Percentiles rank a stretch among this genome's conserved stretches.
Conservation (phyloP, 2,329 filamentous ascomycete species). For the Talaromyces sp. region DNA sequence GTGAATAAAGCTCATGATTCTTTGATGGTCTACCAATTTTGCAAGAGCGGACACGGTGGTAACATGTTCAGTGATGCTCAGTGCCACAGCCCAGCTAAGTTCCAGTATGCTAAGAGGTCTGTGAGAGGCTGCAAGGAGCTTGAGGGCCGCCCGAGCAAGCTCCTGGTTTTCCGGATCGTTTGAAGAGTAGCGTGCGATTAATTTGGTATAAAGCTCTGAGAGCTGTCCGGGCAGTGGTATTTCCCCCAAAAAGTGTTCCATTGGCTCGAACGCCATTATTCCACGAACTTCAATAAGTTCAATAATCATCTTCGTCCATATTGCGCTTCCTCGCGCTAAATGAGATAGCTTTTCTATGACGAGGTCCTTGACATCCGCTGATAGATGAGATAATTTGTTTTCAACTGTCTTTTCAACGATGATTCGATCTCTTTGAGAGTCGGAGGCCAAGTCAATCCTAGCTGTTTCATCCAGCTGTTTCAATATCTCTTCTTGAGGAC, state of each 20-base stretch:
- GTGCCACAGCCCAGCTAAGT: neutral
- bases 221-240: conserved; percentile 12
- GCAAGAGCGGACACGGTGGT: conserved; percentile 18
- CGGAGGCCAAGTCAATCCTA: conserved; percentile 8
- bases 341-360: conserved; percentile 13
- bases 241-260: conserved; percentile 4
- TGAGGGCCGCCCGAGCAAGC: conserved; percentile 15
- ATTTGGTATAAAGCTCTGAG: conserved; percentile 12
- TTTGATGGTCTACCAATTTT: conserved; percentile 21
- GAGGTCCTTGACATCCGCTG: conserved; percentile 11
- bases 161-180: conserved; percentile 14
- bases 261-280: conserved; percentile 10
- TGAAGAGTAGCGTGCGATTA: conserved; percentile 12
- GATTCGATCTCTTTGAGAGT: conserved; percentile 12
- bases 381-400: conserved; percentile 10
- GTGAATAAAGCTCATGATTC: conserved; percentile 18
- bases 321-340: conserved; percentile 15
- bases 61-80: conserved; percentile 7
- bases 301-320: conserved; percentile 16
- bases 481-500: conserved; percentile 15
- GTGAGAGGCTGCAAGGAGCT: conserved; percentile 14
- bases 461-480: conserved; percentile 10
- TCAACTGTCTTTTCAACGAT: conserved; percentile 13
- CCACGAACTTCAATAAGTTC: conserved; percentile 14
- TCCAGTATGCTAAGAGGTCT: neutral